phyloP scores from a whole-genome alignment of 352 stramenopile species.

The Pythium oligandrum region DNA sequence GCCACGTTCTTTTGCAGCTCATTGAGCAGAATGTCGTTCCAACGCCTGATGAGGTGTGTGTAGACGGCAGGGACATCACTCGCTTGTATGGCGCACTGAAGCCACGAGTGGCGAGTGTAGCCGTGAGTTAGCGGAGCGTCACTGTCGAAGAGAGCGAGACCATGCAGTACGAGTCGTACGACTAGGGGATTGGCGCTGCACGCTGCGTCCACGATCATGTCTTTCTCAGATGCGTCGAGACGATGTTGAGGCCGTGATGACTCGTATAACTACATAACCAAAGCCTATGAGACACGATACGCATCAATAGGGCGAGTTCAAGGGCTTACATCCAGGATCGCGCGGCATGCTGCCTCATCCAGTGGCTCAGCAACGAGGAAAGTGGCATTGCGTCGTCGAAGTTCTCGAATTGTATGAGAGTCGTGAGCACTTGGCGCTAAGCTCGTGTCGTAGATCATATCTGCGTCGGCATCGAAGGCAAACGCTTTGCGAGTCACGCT shows the following conservation, averaged over 20 bases:
- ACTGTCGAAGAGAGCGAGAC: slow-evolving; percentile 42
- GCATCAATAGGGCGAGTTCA: background rate
- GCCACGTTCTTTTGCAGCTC: slow-evolving; percentile 24
- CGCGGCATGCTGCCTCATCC: slow-evolving; percentile 56
- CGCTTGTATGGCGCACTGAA: slow-evolving; percentile 29
- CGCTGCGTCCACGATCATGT: slow-evolving; percentile 32
- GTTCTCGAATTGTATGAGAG: slow-evolving; percentile 67
- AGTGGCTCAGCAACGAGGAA: slow-evolving; percentile 72
- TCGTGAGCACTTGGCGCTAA: slow-evolving; percentile 36
- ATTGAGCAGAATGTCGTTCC: slow-evolving; percentile 62
- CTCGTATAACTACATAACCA: no score
- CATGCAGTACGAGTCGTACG: slow-evolving; percentile 55
- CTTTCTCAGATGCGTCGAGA: slow-evolving; percentile 17
- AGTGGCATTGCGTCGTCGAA: slow-evolving; percentile 49
- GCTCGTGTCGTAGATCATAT: slow-evolving; percentile 62
- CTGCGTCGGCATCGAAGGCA: slow-evolving; percentile 57
- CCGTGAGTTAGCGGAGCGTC: slow-evolving; percentile 3
- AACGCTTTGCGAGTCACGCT: slow-evolving; percentile 43
- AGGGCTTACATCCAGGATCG: slow-evolving; percentile 39
- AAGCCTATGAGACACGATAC: no score
- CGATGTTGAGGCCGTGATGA: no score
- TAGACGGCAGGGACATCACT: slow-evolving; percentile 53
- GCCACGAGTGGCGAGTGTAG: slow-evolving; percentile 31
- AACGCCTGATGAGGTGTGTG: slow-evolving; percentile 66
- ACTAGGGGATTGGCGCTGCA: slow-evolving; percentile 72